Evolutionary conservation across 1,139 yeast genomes (phyloP).

Genomic region (Oligophagozyma castellii): DNA sequence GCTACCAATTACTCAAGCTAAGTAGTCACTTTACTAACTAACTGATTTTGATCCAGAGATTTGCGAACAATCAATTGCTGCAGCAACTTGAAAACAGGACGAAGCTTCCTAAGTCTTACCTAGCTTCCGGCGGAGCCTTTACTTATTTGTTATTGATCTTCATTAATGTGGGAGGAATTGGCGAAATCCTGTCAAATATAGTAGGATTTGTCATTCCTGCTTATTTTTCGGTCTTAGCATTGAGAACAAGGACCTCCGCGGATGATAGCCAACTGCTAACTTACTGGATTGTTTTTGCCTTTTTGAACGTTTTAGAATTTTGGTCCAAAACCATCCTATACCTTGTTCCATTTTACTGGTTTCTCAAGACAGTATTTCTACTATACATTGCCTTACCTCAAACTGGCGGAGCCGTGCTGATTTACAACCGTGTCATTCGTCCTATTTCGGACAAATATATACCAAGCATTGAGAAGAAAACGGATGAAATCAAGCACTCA

Average conservation of each 20-base stretch:
- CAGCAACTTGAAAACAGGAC: conserved; percentile 48
- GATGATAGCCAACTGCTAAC: conserved; percentile 85
- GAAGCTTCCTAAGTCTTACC: conserved; percentile 78
- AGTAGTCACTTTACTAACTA: conserved; percentile 19
- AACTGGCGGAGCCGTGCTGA: conserved; percentile 68
- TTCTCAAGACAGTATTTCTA: conserved; percentile 80
- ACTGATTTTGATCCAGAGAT: conserved; percentile 11
- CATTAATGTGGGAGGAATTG: conserved; percentile 85
- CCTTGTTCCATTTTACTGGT: conserved; percentile 94
- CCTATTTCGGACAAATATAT: conserved; percentile 54
- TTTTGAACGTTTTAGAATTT: conserved; percentile 80
- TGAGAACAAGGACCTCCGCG: conserved; percentile 49
- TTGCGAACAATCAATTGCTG: conserved; percentile 31
- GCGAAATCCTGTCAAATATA: conserved; percentile 82
- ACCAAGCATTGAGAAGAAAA: conserved; percentile 8
- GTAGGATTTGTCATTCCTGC: conserved; percentile 89
- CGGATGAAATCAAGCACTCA: conserved; percentile 28
- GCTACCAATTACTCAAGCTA: not conserved
- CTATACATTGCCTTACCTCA: conserved; percentile 81
- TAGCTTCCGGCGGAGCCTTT: conserved; percentile 50
- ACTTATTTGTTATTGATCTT: conserved; percentile 66
- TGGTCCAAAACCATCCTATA: conserved; percentile 88
- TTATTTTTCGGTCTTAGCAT: conserved; percentile 73
- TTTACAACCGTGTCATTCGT: conserved; percentile 50
- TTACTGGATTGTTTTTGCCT: conserved; percentile 95